Percentiles rank a stretch among this genome's conserved stretches.
Evolutionary conservation across 352 stramenopile genomes (phyloP).

Genomic region (Globisporangium nunn): DNA sequence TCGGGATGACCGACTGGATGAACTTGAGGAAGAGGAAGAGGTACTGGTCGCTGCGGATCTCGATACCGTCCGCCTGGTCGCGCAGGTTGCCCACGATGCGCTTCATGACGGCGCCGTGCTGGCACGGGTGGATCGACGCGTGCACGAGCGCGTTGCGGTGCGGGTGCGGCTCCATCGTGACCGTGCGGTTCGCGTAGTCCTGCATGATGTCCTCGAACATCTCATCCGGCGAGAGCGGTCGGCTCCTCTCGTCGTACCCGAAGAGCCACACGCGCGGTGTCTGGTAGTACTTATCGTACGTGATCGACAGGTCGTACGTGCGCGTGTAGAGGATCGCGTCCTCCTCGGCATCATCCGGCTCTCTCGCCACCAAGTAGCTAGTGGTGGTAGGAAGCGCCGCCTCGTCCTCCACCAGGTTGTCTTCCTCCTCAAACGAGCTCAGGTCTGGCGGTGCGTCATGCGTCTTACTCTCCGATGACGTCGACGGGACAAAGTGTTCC

Average conservation of each 20-base stretch:
- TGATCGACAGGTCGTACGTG: conserved; percentile 98
- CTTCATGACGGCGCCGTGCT: conserved; percentile 98
- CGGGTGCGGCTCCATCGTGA: conserved; percentile 98
- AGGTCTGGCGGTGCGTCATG: conserved; percentile 47
- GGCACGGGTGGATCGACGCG: conserved; percentile 96
- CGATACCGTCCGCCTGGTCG: conserved; percentile 41
- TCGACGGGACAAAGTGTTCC: conserved; percentile 43
- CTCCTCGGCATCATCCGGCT: conserved; percentile 84
- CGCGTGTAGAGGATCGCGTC: conserved; percentile 92
- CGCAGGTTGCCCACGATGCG: conserved; percentile 93
- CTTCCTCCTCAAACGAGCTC: conserved; percentile 69
- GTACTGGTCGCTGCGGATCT: conserved; percentile 94
- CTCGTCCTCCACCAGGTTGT: conserved; percentile 68
- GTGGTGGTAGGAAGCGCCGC: conserved; percentile 20
- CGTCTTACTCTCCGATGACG: too few relatives aligned
- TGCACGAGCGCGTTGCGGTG: conserved; percentile 87
- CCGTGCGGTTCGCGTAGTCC: conserved; percentile 98
- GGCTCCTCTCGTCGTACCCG: conserved; percentile 90
- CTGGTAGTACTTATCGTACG: conserved; percentile 99
- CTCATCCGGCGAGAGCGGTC: conserved; percentile 86
- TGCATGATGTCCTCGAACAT: conserved; percentile 99
- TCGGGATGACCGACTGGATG: conserved; percentile 97
- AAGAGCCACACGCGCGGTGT: conserved; percentile 98
- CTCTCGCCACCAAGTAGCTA: conserved; percentile 57
- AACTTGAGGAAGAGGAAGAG: conserved; percentile 99